Evolutionary conservation across 2,329 filamentous ascomycete genomes (phyloP).

Genomic region (Neophaeococcomyces aloes): DNA sequence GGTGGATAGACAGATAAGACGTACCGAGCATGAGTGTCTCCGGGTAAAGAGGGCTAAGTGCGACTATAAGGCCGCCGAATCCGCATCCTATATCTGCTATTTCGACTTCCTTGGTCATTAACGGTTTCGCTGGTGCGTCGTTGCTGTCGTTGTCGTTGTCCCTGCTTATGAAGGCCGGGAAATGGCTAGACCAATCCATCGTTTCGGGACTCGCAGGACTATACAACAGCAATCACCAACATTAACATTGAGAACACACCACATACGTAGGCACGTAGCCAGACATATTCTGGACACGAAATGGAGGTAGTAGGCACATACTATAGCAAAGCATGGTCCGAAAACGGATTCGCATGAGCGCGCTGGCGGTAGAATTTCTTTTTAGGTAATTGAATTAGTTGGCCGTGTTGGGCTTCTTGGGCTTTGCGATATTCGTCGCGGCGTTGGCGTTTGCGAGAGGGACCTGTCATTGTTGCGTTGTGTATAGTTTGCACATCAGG

Average conservation of each 20-base stretch:
- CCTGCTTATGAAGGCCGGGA: slow-evolving; percentile 56
- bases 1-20: slow-evolving; percentile 20
- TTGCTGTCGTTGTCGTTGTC: slow-evolving; percentile 24
- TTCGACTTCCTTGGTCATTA: slow-evolving; percentile 66
- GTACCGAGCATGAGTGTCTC: slow-evolving; percentile 71
- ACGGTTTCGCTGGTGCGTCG: slow-evolving; percentile 27
- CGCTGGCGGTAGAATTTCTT: slow-evolving; percentile 96
- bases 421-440: slow-evolving; percentile 55
- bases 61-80: slow-evolving; percentile 83
- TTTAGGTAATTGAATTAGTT: slow-evolving; percentile 57
- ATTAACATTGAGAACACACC: too few species aligned
- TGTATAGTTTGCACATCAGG: too few species aligned
- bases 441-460: slow-evolving; percentile 51
- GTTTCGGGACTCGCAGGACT: slow-evolving; percentile 68
- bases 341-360: slow-evolving; percentile 96
- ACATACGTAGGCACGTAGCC: too few species aligned
- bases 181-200: slow-evolving; percentile 88
- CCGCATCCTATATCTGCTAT: slow-evolving; percentile 92
- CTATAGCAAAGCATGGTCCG: slow-evolving; percentile 84
- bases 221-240: too few species aligned
- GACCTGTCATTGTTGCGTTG: slow-evolving; percentile 21
- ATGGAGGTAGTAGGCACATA: too few species aligned
- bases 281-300: too few species aligned
- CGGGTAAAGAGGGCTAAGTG: slow-evolving; percentile 69
- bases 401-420: slow-evolving; percentile 26